phyloP scores from a whole-genome alignment of 306 rosid species.

The Glycine soja region DNA sequence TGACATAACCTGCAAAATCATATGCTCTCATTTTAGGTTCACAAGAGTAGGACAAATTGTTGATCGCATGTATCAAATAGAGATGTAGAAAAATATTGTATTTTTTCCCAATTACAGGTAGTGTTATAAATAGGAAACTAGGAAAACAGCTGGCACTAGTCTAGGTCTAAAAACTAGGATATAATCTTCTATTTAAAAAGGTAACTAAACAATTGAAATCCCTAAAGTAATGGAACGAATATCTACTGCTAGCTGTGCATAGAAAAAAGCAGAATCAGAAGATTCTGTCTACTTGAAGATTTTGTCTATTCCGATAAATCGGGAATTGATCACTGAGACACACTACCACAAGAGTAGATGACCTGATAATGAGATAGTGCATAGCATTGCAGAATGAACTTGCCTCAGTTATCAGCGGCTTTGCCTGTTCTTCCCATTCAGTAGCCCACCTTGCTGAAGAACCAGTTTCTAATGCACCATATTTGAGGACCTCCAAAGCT shows the following conservation, averaged over 20 bases:
- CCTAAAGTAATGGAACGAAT: not conserved
- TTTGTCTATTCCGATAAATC: not conserved
- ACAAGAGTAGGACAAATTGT: conserved; percentile 16
- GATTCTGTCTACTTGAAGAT: not conserved
- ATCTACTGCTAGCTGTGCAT: not conserved
- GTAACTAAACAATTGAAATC: not conserved
- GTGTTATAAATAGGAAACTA: not conserved
- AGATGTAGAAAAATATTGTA: not conserved
- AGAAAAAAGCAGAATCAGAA: not conserved
- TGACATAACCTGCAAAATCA: conserved; percentile 55
- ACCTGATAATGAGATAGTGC: not conserved
- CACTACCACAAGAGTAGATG: not conserved
- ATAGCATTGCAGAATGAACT: conserved; percentile 46
- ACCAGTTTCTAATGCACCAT: conserved; percentile 73
- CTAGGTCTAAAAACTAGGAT: not conserved
- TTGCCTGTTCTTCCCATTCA: conserved; percentile 95
- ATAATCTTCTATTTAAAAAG: not conserved
- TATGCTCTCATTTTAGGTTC: conserved; percentile 18
- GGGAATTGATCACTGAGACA: not conserved
- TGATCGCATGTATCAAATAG: conserved; percentile 3
- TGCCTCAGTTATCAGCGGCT: conserved; percentile 80
- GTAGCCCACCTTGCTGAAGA: conserved; percentile 79
- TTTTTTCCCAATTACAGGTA: not conserved
- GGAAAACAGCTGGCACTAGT: not conserved
- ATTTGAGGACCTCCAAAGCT: conserved; percentile 63